A percentile compares a stretch with the other conserved stretches of the same genome.
These are phyloP conservation scores for Termitomyces sp. DNA, from an alignment of 768 basidiomycete species.

Conservation along the genomic window DNA sequence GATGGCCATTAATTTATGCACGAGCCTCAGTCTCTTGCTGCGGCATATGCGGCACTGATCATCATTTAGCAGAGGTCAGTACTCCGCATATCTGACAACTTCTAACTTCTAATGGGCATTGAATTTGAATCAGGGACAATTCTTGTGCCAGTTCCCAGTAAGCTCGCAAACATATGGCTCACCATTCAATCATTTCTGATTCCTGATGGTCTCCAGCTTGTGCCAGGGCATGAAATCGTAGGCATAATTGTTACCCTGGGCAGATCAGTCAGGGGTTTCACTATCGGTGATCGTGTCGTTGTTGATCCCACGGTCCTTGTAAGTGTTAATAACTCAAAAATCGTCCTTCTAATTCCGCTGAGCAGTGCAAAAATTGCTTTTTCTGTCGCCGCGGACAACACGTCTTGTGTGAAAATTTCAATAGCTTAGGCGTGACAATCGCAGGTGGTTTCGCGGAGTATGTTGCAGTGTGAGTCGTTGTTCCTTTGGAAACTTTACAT, in stretches of 20 bases:
- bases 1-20: neutral
- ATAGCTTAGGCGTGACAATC: slow-evolving; percentile 57
- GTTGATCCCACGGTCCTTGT: slow-evolving; percentile 59
- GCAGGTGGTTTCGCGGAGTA: slow-evolving; percentile 77
- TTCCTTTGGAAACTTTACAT: neutral
- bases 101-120: neutral
- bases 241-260: slow-evolving; percentile 26
- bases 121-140: slow-evolving; percentile 45
- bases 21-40: slow-evolving; percentile 24
- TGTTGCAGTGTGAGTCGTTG: slow-evolving; percentile 52
- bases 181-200: neutral
- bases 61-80: slow-evolving; percentile 47
- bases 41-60: slow-evolving; percentile 69
- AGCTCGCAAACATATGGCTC: neutral
- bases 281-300: slow-evolving; percentile 62
- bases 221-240: slow-evolving; percentile 41
- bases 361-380: slow-evolving; percentile 52
- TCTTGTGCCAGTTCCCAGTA: slow-evolving; percentile 69
- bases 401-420: slow-evolving; percentile 69
- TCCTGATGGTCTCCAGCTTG: slow-evolving; percentile 25
- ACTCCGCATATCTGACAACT: neutral
- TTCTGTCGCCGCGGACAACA: slow-evolving; percentile 70
- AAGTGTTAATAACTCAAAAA: neutral
- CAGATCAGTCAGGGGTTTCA: slow-evolving; percentile 56
- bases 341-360: neutral